Base-by-base conservation (phyloP, 352 stramenopile genomes). In the Phytophthora rubi region DNA sequence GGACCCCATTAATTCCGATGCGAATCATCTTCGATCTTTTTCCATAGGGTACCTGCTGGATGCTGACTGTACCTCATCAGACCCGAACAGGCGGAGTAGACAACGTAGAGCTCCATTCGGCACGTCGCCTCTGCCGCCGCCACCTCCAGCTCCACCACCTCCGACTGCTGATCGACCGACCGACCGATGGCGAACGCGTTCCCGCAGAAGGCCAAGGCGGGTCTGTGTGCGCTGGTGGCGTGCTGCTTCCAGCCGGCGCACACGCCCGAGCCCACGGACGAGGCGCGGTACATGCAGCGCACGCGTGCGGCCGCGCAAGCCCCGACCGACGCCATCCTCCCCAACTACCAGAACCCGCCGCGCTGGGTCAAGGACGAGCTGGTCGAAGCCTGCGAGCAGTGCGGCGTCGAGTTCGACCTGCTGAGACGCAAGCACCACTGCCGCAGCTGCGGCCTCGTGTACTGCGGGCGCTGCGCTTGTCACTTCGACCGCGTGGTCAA, bases 351-450 rank as follows among this genome's bases (percentile, higher is more conserved):
- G 60, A 33, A 71, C 48, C 84, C 84, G 33, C 80, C 83, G 44
- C 78, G 68, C 2, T 93, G 85, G 85, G 35, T 90, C 61, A 82
- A 90, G 44, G 83, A 91, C 66, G 69, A 82, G 18, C 59, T 79
- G 37, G 65, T 88, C 18, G 75, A 87, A 51, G 70, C 59, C n/a
- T 93, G 86, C 67, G 59, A 67, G 59, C 63, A 76, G 49, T 93
- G 86, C 62, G 59, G 66, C 53, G 52, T 61, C 23, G 53, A 76
- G 65, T 93, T 93, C 63, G 83, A 89, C 54, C 65, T 90, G 70
- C 71, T 90, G 45, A 90, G 75, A 56, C 82, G 84, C 52, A 90
- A 88, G 58, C 84, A 92, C 67, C 84, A 92, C 63, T 92, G 84
- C 30, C 80, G 84, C 37, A 68, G 71, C 35, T 92, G 84, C 48